Evolutionary conservation across 2,329 filamentous ascomycete species (phyloP), one percentile per base, ranked within the genome.

Genomic region (Claviceps purpurea): DNA sequence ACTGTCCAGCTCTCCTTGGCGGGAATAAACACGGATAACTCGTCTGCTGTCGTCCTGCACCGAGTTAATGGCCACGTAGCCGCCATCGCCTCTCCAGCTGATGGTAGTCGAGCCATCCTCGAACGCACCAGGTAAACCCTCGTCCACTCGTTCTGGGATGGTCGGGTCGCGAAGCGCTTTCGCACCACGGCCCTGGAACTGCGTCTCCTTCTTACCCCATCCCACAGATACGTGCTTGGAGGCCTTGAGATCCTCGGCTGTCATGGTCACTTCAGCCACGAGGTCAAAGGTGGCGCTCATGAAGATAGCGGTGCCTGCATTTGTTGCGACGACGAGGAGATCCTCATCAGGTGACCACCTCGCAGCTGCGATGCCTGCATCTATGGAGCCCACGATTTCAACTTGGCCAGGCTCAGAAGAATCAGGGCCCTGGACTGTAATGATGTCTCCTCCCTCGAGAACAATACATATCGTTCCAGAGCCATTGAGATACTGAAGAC

Each of bases 161-260:
- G 93, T 98, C 16, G 93, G 93, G 66, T 98, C 93, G 51, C 88
- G 80, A 57, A 97, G 73, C 20, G 89, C 89, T 69, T 81, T 82
- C 53, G 90, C 91, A 56, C 90, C 82, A 61, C 87, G 89, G 49
- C 93, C 93, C 63, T 96, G 87, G 66, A 98, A 98, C 66, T 98
- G 93, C 0, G 93, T 98, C 69, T 98, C 93, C 64, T 87, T 89
- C 73, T 97, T 97, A 54, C 93, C 93, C 93, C 93, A 98, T 49
- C 93, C 93, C 22, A 98, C 91, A 20, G 89, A 94, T 53, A 96
- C 93, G 72, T 96, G 90, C 65, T 85, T 93, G 26, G 86, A 97
- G n/a, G 82, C 80, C 60, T 85, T 85, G 56, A 95, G 77, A 67
- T 95, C 91, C 45, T 90, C 87, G 0, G 73, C 65, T 0, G 78